Evolutionary conservation across 805 yeast species (phyloP).

Genomic region (Saturnispora besseyi): DNA sequence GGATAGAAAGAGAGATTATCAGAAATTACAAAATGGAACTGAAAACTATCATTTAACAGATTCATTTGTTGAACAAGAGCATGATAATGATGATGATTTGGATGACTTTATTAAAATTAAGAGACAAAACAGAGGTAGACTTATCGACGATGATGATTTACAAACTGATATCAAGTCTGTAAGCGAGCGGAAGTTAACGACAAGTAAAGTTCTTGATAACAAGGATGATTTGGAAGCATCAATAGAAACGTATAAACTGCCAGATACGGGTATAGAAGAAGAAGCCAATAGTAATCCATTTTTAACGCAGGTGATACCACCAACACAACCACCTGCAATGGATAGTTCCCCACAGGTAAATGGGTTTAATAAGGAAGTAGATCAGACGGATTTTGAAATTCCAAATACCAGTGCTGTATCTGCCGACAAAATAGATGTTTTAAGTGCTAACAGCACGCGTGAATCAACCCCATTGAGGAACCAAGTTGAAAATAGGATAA

Average conservation of each 20-base stretch:
- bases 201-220: neutral
- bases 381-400: conserved; percentile 7
- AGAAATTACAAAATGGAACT: neutral
- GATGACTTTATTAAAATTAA: conserved; percentile 2
- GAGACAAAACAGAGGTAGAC: conserved; percentile 5
- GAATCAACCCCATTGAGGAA: neutral
- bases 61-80: neutral
- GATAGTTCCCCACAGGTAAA: conserved; percentile 1
- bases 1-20: conserved; percentile 11
- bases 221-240: no score
- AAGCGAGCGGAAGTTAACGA: neutral
- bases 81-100: conserved; percentile 11
- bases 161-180: neutral
- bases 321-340: neutral
- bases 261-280: neutral
- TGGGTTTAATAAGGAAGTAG: neutral
- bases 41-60: neutral
- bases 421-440: neutral
- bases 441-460: neutral
- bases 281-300: neutral
- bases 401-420: conserved; percentile 14
- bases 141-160: neutral
- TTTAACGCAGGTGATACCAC: neutral
- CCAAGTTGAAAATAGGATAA: neutral
- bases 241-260: neutral